A percentile compares a stretch with the other conserved stretches of the same genome.
phyloP scores from a whole-genome alignment of 129 eudicot species.

The Sambucus nigra region DNA sequence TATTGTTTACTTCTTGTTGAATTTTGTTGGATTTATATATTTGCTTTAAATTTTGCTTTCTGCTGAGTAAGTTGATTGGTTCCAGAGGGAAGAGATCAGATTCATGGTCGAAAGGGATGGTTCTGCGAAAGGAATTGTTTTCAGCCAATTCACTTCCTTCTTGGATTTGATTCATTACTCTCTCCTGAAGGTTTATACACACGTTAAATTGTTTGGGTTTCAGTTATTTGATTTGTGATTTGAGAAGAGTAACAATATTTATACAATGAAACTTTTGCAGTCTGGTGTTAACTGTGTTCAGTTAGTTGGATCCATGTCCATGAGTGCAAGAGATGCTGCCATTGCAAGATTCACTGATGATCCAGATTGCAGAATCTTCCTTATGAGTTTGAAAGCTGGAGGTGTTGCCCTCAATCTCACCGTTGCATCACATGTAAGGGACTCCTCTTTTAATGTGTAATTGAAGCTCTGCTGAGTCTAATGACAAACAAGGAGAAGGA shows the following conservation, averaged over 20 bases:
- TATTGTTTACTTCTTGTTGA: too few relatives aligned
- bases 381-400: constrained; percentile 94
- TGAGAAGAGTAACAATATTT: neutral
- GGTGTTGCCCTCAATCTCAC: constrained; percentile 96
- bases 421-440: constrained; percentile 88
- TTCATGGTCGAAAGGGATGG: constrained; percentile 89
- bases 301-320: constrained; percentile 78
- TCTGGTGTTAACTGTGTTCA: constrained; percentile 74
- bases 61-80: too few relatives aligned
- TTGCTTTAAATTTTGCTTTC: neutral
- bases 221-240: neutral
- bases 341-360: constrained; percentile 61
- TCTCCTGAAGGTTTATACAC: constrained; percentile 42
- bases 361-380: constrained; percentile 65
- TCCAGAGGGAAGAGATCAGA: constrained; percentile 90
- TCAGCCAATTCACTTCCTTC: constrained; percentile 77
- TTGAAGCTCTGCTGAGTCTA: too few relatives aligned
- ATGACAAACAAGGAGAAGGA: too few relatives aligned
- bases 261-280: constrained; percentile 35
- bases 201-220: neutral
- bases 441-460: too few relatives aligned
- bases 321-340: constrained; percentile 77
- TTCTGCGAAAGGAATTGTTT: constrained; percentile 76
- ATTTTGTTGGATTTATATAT: too few relatives aligned
- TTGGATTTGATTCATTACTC: constrained; percentile 62